Base-by-base conservation (phyloP, 306 rosid species). In the Lupinus albus region DNA sequence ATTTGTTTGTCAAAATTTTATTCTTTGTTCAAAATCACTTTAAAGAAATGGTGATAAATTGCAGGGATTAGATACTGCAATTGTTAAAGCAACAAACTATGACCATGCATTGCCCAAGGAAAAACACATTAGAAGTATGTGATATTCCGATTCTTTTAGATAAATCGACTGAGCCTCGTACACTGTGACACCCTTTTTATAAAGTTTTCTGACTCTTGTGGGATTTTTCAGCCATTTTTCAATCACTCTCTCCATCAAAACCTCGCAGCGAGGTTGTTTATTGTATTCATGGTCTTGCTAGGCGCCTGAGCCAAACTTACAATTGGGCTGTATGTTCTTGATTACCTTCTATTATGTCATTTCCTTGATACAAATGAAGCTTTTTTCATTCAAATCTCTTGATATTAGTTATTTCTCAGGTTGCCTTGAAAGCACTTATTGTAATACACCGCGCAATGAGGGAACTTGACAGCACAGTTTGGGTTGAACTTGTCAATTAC, bases 371-470 rank as follows among this genome's bases (percentile, higher is more conserved):
- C 12, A 54, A 21, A 44, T 12, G 30, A 45, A 9, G 11, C 30
- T 2, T 46, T 41, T 15, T 67, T 48, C 30, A 8, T 74, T 17
- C 28, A 41, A 68, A 2, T 13, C 51, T 56, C 60, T 41, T 45
- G 46, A 41, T 54, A 18, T 65, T 65, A 55, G 36, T 18, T 74
- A 28, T 33, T 60, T 16, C 28, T 69, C 76, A 92, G 98, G 96
- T 89, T 77, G 96, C 91, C 16, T 32, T 83, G 78, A 92, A 92
- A 78, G 71, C 88, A 5, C 77, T 92, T 9, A 33, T 89, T 7
- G 84, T 92, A 13, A 72, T 89, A 58, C 96, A 92, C 76, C 93
- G 96, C 71, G 96, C 96, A 33, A 70, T 89, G 77, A 86, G 98
- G 80, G 98, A 92, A 80, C 93, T 92, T 66, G 95, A 89, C 73